Percentiles rank a stretch among this genome's conserved stretches.
These are phyloP conservation scores for Linnemannia exigua DNA, from an alignment of 192 early-diverging fungal species.

Conservation along the genomic window DNA sequence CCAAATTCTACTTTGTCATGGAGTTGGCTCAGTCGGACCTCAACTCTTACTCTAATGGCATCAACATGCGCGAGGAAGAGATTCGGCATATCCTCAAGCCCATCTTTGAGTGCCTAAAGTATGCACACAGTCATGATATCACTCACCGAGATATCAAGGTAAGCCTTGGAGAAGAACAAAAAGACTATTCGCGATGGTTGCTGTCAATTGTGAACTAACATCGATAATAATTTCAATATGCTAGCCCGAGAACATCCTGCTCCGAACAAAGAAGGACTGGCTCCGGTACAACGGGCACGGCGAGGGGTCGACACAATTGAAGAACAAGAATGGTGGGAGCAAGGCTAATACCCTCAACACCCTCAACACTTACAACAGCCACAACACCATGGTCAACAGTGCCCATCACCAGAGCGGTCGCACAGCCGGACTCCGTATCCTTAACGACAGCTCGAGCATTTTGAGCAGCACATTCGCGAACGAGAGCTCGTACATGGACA, in stretches of 20 bases:
- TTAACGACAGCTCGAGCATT: conserved; percentile 31
- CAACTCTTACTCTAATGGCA: conserved; percentile 55
- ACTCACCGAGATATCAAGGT: conserved; percentile 58
- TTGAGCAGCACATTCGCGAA: conserved; percentile 25
- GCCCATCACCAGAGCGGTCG: not conserved
- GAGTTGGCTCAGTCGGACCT: conserved; percentile 52
- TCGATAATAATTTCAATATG: not conserved
- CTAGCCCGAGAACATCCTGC: conserved; percentile 54
- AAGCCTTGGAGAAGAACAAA: not conserved
- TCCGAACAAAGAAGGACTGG: conserved; percentile 43
- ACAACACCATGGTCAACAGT: conserved; percentile 5
- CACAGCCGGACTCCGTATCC: not conserved
- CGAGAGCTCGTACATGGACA: conserved; percentile 28
- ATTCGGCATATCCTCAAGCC: conserved; percentile 52
- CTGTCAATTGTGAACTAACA: not conserved
- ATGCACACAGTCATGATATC: conserved; percentile 47
- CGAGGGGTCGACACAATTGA: not conserved
- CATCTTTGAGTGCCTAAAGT: conserved; percentile 56
- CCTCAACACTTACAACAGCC: not conserved
- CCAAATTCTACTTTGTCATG: conserved; percentile 57
- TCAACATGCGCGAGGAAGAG: conserved; percentile 56
- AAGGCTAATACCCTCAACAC: not conserved
- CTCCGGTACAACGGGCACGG: conserved; percentile 6
- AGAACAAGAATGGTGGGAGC: not conserved
- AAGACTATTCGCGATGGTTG: not conserved